Evolutionary conservation across 306 rosid genomes (phyloP), one percentile per base, ranked within the genome.

Genomic region (Corylus heterophylla): DNA sequence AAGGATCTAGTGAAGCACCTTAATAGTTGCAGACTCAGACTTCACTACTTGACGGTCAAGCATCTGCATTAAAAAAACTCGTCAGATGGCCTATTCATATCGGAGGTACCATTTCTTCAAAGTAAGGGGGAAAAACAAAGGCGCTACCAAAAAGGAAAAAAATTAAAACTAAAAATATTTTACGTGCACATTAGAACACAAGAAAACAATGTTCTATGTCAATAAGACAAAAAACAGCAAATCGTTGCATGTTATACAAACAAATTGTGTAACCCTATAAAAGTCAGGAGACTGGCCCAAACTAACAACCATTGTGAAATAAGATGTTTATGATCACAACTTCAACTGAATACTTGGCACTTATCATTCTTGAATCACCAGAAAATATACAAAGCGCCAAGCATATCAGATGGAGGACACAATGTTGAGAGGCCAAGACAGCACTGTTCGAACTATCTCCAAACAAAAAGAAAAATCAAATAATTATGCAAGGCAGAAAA

Each of bases 41-140:
- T 92, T 95, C 72, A 95, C 98, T 82, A 95, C 98, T 90, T 95
- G 98, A 25, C 98, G 87, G 56, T 95, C 79, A 63, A 95, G 92
- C 87, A 89, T 88, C 98, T 95, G 92, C 90, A 88, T 74, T 64
- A 22, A 88, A 29, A 42, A 58, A 80, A 78, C 31, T 73, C 71
- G 22, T 86, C 76, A 83, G 17, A 39, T 61, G 55, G 74, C 67
- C 67, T 58, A 20, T 4, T 58, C 64, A 58, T 58, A 58, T 58
- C 4, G 5, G 12, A 58, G 3, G 7, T 49, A 63, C 69, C 69
- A 31, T 14, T 0, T 14, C 5, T 1, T 31, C 42, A 35, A 31
- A 31, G 31, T 63, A 5, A 12, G 2, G 18, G n/a, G 2, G 12
- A 18, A 63, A 6, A 31, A 63, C 69, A 12, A 31, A 27, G 18